A percentile compares a stretch with the other conserved stretches of the same genome.
phyloP scores from a whole-genome alignment of 1,139 yeast species.

The Pichia sp. region DNA sequence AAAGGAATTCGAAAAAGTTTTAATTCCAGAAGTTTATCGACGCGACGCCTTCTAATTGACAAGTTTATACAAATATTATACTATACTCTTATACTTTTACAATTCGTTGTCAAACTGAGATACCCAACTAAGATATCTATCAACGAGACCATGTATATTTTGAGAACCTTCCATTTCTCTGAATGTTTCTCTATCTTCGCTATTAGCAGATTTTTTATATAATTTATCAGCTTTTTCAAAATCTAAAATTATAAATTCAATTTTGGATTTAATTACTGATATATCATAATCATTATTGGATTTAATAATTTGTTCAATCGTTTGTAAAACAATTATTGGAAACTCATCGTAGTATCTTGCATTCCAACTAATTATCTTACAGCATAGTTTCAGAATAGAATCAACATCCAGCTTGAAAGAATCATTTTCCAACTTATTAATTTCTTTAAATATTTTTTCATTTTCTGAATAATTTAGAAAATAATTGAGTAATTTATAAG shows the following conservation, averaged over 20 bases:
- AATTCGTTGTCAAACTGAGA: not conserved
- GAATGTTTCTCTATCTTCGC: slow-evolving; percentile 8
- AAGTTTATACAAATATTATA: not conserved
- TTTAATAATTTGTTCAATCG: slow-evolving; percentile 20
- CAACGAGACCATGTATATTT: slow-evolving; percentile 11
- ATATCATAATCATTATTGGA: slow-evolving; percentile 16
- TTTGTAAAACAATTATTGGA: slow-evolving; percentile 20
- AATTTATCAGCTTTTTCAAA: slow-evolving; percentile 8
- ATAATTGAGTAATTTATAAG: slow-evolving; percentile 30
- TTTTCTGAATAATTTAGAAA: slow-evolving; percentile 20
- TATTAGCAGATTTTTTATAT: not conserved
- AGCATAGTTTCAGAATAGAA: slow-evolving; percentile 22
- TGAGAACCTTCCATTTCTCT: slow-evolving; percentile 13
- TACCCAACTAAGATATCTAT: not conserved
- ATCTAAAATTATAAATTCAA: slow-evolving; percentile 20
- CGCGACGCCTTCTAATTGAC: not conserved
- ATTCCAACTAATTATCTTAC: slow-evolving; percentile 28
- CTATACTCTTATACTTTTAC: not conserved
- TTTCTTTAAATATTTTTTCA: slow-evolving; percentile 15
- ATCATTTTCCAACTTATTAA: not conserved
- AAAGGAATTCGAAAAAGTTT: not conserved
- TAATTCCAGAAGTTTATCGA: not conserved
- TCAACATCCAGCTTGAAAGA: slow-evolving; percentile 17
- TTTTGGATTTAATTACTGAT: slow-evolving; percentile 21
- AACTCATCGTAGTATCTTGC: slow-evolving; percentile 31